A percentile compares a stretch with the other conserved stretches of the same genome.
phyloP scores from a whole-genome alignment of 495 filamentous ascomycete species.

The Parmelia sp. region DNA sequence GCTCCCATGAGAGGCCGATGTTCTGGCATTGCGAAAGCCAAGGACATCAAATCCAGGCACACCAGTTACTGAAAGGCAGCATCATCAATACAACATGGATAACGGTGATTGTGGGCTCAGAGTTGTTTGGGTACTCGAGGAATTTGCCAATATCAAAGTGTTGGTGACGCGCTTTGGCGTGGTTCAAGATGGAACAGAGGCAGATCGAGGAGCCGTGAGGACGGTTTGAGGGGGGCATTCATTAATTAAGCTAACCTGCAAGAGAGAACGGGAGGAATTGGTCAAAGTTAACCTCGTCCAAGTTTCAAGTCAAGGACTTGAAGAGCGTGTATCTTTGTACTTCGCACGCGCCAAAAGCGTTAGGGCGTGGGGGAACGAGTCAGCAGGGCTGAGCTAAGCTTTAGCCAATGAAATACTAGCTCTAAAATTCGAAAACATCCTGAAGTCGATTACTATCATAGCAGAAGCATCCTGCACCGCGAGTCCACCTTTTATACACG shows the following conservation, averaged over 20 bases:
- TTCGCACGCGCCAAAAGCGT: conserved; percentile 16
- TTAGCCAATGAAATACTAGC: conserved; percentile 11
- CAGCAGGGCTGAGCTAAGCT: conserved; percentile 13
- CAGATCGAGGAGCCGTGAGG: not conserved
- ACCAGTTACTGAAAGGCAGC: not conserved
- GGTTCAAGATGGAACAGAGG: not conserved
- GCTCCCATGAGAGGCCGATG: conserved; percentile 20
- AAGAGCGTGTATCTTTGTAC: conserved; percentile 16
- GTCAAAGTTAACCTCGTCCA: not conserved
- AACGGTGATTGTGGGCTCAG: not conserved
- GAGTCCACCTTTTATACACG: conserved; percentile 36
- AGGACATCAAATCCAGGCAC: conserved; percentile 23
- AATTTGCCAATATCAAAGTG: conserved; percentile 2
- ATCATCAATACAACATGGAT: not conserved
- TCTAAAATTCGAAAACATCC: conserved; percentile 1
- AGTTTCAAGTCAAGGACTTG: not conserved
- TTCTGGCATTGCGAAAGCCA: conserved; percentile 22
- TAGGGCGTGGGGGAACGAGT: conserved; percentile 5
- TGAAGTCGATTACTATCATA: not conserved
- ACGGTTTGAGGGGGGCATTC: not conserved
- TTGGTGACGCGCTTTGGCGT: conserved; percentile 9
- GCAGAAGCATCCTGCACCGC: conserved; percentile 4
- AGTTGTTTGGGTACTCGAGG: not conserved
- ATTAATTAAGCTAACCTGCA: not conserved
- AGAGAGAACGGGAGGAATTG: not conserved